Evolutionary conservation across 2,329 filamentous ascomycete genomes (phyloP).

Genomic region (Diaporthe longicolla): DNA sequence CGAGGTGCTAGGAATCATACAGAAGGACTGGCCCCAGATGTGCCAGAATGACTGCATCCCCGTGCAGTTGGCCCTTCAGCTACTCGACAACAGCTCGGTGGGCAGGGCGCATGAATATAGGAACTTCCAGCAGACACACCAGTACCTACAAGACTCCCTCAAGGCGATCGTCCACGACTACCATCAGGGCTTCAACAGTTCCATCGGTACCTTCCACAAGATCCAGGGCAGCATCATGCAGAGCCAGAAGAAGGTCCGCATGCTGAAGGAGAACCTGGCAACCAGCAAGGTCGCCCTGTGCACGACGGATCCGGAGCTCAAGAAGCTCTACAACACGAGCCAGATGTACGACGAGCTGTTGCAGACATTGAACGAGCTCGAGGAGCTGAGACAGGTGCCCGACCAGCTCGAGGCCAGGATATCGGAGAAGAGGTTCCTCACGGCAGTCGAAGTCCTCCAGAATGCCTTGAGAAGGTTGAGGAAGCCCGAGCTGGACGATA

Average conservation of each 20-base stretch:
- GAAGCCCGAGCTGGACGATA: conserved; percentile 90
- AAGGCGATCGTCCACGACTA: conserved; percentile 98
- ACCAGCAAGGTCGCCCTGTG: conserved; percentile 86
- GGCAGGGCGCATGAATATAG: conserved; percentile 90
- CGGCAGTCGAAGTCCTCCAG: conserved; percentile 92
- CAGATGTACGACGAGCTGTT: conserved; percentile 93
- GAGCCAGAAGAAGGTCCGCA: conserved; percentile 87
- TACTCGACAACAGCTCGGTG: conserved; percentile 94
- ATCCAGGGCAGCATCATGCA: conserved; percentile 94
- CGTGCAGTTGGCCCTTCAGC: conserved; percentile 92
- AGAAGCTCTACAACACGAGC: conserved; percentile 88
- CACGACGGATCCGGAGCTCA: conserved; percentile 89
- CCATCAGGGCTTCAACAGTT: conserved; percentile 99
- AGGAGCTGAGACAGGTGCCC: conserved; percentile 89
- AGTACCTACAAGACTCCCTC: conserved; percentile 90
- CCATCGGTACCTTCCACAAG: conserved; percentile 98
- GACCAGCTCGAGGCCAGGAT: conserved; percentile 95
- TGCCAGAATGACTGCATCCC: conserved; percentile 89
- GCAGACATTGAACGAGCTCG: conserved; percentile 84
- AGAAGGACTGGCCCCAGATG: conserved; percentile 93
- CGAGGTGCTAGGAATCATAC: conserved; percentile 84
- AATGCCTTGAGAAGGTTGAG: conserved; percentile 87
- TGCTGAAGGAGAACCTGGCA: conserved; percentile 85
- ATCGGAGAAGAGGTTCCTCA: conserved; percentile 94
- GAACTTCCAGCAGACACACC: conserved; percentile 86